Percentiles rank a stretch among this genome's conserved stretches.
Evolutionary conservation across 164 flowering plant genomes (phyloP).

Genomic region (Dillenia turbinata): DNA sequence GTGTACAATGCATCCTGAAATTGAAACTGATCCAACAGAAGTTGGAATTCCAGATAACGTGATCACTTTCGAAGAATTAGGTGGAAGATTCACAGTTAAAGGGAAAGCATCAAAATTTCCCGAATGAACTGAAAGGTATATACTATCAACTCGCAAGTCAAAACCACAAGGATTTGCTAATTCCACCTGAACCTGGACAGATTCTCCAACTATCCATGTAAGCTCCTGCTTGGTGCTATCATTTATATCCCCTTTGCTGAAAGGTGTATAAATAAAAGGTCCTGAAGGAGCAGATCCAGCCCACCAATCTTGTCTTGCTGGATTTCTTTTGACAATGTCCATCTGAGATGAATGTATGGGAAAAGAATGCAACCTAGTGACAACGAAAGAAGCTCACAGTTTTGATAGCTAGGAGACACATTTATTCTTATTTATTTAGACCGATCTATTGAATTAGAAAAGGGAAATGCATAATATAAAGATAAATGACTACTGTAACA

Average conservation of each 20-base stretch:
- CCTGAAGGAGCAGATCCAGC: conserved; percentile 96
- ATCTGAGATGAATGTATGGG: conserved; percentile 78
- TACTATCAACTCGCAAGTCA: conserved; percentile 86
- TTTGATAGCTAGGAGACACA: background rate
- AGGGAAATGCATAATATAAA: too few relatives aligned
- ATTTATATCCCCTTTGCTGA: conserved; percentile 86
- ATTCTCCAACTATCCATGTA: conserved; percentile 95
- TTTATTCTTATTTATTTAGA: background rate
- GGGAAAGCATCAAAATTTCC: conserved; percentile 94
- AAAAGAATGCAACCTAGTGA: conserved; percentile 80
- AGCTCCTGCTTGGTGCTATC: conserved; percentile 76
- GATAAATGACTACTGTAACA: too few relatives aligned
- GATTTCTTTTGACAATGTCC: conserved; percentile 89
- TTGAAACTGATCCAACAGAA: conserved; percentile 66
- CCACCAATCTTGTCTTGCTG: conserved; percentile 97
- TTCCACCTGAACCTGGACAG: conserved; percentile 91
- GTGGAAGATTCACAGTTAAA: conserved; percentile 71
- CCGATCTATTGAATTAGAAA: too few relatives aligned
- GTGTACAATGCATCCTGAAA: conserved; percentile 93
- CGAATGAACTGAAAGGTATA: conserved; percentile 86
- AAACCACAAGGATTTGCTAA: conserved; percentile 99
- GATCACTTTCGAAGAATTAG: conserved; percentile 88
- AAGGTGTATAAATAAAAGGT: conserved; percentile 97
- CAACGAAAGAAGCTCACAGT: conserved; percentile 3
- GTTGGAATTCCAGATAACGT: conserved; percentile 94